Base-by-base conservation (phyloP, 441 rosid genomes). In the Adansonia madagascariensis region DNA sequence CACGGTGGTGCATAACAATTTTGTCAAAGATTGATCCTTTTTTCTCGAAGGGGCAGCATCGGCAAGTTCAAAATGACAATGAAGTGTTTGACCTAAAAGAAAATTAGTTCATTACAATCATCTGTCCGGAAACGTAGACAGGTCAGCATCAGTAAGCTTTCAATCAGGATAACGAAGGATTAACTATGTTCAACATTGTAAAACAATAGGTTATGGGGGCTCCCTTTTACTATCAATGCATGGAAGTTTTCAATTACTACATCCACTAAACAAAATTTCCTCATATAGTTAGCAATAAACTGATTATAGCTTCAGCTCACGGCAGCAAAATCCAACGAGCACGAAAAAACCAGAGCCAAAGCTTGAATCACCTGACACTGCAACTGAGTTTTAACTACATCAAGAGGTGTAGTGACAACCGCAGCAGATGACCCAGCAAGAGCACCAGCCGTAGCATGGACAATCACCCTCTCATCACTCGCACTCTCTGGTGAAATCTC, bases 361-460 rank as follows among this genome's bases (percentile, higher is more conserved):
- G 43, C 17, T 46, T 14, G 64, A 27, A 74, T 55, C 75, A 94
- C 98, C 98, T 94, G 98, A 82, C 98, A 94, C 83, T 94, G 98
- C 89, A 94, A 81, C 81, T 90, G 98, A 71, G 98, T 94, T 81
- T 93, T 94, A 44, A 91, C 98, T 15, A 94, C 98, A 60, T 94
- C 98, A 43, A 94, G 94, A 0, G 97, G 98, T 7, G 98, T 91
- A 0, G 98, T 94, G 35, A 90, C 73, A 4, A 88, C 93, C 17
- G 97, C 93, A 0, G 95, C 98, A 55, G 87, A 76, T 0, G 91
- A 95, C 15, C 98, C 98, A 15, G 98, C 98, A 2, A 85, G 94
- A 5, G 98, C 97, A 35, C 98, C 98, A 8, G 97, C 98, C 0
- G 98, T 94, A 47, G 98, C 98, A 52, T 94, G 98, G 74, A 91